A percentile compares a stretch with the other conserved stretches of the same genome.
Evolutionary conservation across 176 grass and related monocot genomes (phyloP).

Genomic region (Hyparrhenia diplandra): DNA sequence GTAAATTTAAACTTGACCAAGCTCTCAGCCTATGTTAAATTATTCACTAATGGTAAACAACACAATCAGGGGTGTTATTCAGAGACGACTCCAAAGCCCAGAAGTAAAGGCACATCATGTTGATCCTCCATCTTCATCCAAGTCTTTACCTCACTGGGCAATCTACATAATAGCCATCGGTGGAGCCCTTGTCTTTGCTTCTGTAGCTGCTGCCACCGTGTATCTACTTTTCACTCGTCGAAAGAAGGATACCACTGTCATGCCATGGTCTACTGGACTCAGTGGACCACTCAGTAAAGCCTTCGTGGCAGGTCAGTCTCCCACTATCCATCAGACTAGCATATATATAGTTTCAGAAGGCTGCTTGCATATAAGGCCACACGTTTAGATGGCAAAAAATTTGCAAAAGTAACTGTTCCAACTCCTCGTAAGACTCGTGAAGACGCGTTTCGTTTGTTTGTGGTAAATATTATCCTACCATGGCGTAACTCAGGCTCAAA

Average conservation of each 20-base stretch:
- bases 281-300: constrained; percentile 62
- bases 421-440: too few relatives aligned
- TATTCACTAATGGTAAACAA: neutral
- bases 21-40: neutral
- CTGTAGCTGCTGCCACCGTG: neutral
- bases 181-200: constrained; percentile 36
- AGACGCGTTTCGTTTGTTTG: too few relatives aligned
- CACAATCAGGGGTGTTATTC: neutral
- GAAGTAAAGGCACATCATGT: neutral
- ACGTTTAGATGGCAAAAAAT: too few relatives aligned
- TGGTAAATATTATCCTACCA: too few relatives aligned
- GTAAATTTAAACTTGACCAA: neutral
- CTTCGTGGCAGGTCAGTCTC: constrained; percentile 55
- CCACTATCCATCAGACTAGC: neutral
- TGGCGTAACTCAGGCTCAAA: too few relatives aligned
- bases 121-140: neutral
- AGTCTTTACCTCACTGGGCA: neutral
- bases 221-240: constrained; percentile 36
- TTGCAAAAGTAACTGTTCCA: too few relatives aligned
- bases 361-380: neutral
- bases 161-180: constrained; percentile 24
- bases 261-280: constrained; percentile 61
- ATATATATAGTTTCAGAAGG: too few relatives aligned
- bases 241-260: constrained; percentile 51
- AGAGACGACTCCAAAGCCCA: neutral